Conservation (phyloP, 805 yeast species). For the Zygosaccharomyces gambellarensis region DNA sequence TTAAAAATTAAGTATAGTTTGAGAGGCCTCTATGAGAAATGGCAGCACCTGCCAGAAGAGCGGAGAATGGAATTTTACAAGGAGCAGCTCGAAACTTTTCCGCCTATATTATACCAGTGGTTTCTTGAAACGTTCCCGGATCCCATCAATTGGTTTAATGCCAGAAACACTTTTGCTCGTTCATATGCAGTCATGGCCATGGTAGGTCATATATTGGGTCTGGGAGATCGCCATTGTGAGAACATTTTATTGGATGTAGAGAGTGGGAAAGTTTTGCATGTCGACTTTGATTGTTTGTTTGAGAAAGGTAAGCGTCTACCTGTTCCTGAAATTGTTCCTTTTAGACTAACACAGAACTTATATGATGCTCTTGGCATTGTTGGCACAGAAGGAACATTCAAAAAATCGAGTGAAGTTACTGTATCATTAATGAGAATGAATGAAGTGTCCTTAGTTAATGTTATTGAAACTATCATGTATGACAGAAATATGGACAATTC, state of each 20-base stretch:
- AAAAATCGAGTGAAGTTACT: constrained; percentile 82
- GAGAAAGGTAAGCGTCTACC: constrained; percentile 71
- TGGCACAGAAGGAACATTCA: constrained; percentile 85
- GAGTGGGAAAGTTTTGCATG: constrained; percentile 81
- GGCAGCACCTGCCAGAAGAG: constrained; percentile 25
- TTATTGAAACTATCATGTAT: constrained; percentile 84
- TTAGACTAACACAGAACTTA: constrained; percentile 82
- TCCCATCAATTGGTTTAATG: constrained; percentile 80
- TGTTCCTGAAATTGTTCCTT: constrained; percentile 93
- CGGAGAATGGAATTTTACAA: constrained; percentile 26
- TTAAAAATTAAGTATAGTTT: constrained; percentile 35
- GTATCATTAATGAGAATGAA: constrained; percentile 64
- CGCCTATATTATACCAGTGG: constrained; percentile 83
- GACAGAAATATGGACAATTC: constrained; percentile 60
- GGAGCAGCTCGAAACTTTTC: constrained; percentile 35
- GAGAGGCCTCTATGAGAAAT: constrained; percentile 22
- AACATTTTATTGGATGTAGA: constrained; percentile 70
- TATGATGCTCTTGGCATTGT: constrained; percentile 85
- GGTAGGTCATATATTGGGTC: constrained; percentile 88
- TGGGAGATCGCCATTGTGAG: constrained; percentile 96
- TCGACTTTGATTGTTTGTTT: constrained; percentile 93
- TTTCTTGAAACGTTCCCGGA: constrained; percentile 84
- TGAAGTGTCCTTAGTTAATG: constrained; percentile 82
- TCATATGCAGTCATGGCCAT: constrained; percentile 95
- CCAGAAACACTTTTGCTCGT: constrained; percentile 67